phyloP scores from a whole-genome alignment of 768 basidiomycete genomes.

The Cystofilobasidium ferigula region DNA sequence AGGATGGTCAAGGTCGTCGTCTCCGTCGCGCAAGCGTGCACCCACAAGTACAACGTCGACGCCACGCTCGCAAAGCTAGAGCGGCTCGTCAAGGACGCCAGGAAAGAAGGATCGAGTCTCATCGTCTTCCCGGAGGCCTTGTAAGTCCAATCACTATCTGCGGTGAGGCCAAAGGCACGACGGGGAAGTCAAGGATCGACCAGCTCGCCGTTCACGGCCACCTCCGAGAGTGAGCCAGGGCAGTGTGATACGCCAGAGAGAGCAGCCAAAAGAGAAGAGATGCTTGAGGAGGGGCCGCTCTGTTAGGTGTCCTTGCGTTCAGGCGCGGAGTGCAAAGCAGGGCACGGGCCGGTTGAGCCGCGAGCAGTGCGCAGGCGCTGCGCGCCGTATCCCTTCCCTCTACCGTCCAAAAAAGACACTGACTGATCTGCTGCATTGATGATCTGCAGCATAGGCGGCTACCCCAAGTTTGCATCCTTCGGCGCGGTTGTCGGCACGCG shows the following conservation, averaged over 20 bases:
- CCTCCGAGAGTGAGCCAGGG: too few species aligned
- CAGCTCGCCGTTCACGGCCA: too few species aligned
- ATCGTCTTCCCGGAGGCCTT: slow-evolving; percentile 30
- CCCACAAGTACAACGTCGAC: slow-evolving; percentile 24
- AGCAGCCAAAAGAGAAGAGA: too few species aligned
- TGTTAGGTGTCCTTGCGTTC: too few species aligned
- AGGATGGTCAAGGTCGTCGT: slow-evolving; percentile 21
- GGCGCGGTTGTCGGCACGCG: slow-evolving; percentile 48
- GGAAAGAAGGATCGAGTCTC: slow-evolving; percentile 18
- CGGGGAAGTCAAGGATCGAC: too few species aligned
- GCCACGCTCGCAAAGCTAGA: slow-evolving; percentile 27
- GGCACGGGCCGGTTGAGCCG: too few species aligned
- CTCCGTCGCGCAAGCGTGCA: slow-evolving; percentile 28
- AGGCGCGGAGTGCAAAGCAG: too few species aligned
- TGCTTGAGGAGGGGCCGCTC: too few species aligned
- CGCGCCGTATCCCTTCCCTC: too few species aligned
- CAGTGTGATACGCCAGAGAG: too few species aligned
- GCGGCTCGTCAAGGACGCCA: slow-evolving; percentile 18
- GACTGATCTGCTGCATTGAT: neutral
- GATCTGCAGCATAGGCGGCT: slow-evolving; percentile 27
- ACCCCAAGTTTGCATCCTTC: slow-evolving; percentile 37
- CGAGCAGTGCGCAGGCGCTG: too few species aligned
- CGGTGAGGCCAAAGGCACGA: too few species aligned
- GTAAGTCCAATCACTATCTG: slow-evolving; percentile 15
- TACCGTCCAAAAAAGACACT: neutral